Evolutionary conservation across 495 filamentous ascomycete species (phyloP).

Genomic region (Parathielavia hyrcaniae): DNA sequence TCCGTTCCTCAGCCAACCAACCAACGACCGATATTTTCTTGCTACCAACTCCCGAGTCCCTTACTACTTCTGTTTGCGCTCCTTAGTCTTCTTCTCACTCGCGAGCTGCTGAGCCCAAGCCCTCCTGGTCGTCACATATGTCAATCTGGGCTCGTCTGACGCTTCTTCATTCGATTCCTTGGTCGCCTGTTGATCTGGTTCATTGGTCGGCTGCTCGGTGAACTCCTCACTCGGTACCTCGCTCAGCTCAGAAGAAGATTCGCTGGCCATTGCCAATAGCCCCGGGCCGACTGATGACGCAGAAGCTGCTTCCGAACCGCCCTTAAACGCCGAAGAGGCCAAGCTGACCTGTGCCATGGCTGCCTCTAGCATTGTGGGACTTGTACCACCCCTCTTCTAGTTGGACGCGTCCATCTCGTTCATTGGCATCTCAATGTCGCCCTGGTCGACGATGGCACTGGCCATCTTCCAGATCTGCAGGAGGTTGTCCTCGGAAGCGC

Average conservation of each 20-base stretch:
- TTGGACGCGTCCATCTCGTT: constrained; percentile 61
- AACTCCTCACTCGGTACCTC: too few relatives aligned
- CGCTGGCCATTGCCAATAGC: neutral
- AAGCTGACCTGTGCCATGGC: too few relatives aligned
- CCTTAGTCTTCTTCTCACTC: neutral
- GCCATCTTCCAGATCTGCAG: constrained; percentile 96
- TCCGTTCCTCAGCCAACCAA: neutral
- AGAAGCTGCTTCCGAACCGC: neutral
- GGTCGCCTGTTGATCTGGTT: neutral
- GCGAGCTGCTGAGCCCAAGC: constrained; percentile 5
- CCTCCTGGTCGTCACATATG: constrained; percentile 13
- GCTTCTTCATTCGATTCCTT: neutral
- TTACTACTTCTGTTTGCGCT: neutral
- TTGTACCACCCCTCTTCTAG: constrained; percentile 15
- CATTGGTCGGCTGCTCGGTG: too few relatives aligned
- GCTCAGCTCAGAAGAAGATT: neutral
- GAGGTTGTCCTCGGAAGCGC: constrained; percentile 93
- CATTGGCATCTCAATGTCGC: constrained; percentile 67
- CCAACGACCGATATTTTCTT: neutral
- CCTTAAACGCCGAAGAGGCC: neutral
- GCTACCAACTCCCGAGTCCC: too few relatives aligned
- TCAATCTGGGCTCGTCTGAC: neutral
- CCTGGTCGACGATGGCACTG: constrained; percentile 78
- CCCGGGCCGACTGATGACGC: neutral
- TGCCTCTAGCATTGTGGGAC: neutral